phyloP scores from a whole-genome alignment of 805 yeast species.

The Metschnikowia shivogae region DNA sequence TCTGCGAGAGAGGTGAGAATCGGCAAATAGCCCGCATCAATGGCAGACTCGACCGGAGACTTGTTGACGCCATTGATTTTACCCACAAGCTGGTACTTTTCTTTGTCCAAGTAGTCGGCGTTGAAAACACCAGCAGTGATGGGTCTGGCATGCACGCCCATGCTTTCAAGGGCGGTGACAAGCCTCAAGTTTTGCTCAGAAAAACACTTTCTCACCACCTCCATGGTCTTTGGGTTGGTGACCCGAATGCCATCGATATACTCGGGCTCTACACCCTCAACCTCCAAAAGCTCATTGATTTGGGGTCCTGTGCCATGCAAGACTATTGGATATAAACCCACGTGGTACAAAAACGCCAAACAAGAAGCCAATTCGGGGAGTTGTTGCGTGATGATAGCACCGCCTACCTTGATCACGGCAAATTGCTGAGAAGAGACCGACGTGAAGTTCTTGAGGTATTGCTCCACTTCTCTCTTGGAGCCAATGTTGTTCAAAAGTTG shows the following conservation, averaged over 20 bases:
- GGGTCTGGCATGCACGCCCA: constrained; percentile 98
- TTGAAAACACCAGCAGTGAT: constrained; percentile 96
- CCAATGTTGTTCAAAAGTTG: constrained; percentile 95
- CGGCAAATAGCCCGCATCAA: constrained; percentile 94
- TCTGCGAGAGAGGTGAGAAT: constrained; percentile 95
- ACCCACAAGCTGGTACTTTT: constrained; percentile 90
- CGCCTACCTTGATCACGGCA: constrained; percentile 98
- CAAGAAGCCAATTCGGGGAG: constrained; percentile 92
- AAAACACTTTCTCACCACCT: constrained; percentile 92
- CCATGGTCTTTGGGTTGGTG: constrained; percentile 92
- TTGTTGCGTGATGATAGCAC: constrained; percentile 96
- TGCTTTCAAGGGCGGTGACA: constrained; percentile 91
- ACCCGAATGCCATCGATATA: constrained; percentile 95
- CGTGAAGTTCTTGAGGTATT: constrained; percentile 92
- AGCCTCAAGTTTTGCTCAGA: constrained; percentile 91
- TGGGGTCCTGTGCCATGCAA: constrained; percentile 99
- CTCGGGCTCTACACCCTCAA: constrained; percentile 92
- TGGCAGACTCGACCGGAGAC: constrained; percentile 87
- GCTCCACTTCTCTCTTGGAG: constrained; percentile 96
- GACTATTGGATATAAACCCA: constrained; percentile 94
- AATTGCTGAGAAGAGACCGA: constrained; percentile 95
- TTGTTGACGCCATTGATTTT: constrained; percentile 82
- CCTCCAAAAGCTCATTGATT: constrained; percentile 88
- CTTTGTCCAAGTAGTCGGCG: constrained; percentile 87
- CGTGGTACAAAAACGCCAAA: constrained; percentile 92